A percentile compares a stretch with the other conserved stretches of the same genome.
Conservation (phyloP, 2,329 filamentous ascomycete genomes). For the Ceratocystis colombiana region DNA sequence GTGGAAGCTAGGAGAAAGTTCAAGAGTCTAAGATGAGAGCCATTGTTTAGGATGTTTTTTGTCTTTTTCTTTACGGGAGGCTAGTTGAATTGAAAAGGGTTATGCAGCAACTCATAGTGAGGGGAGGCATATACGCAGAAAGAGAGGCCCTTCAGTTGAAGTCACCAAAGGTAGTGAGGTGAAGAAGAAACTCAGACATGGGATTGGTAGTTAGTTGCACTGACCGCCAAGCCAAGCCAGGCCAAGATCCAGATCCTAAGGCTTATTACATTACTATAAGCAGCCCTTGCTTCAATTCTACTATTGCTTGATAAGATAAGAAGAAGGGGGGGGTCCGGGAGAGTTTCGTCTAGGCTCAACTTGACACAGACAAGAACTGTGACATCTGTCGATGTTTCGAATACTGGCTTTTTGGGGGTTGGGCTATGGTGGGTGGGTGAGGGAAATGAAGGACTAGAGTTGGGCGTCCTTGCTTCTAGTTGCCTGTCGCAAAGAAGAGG, state of each 20-base stretch:
- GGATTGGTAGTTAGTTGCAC: too few species aligned
- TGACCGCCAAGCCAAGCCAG: too few species aligned
- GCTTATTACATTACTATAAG: neutral
- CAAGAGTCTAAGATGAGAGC: neutral
- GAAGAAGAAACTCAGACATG: too few species aligned
- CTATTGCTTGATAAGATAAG: constrained; percentile 4
- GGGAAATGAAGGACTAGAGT: constrained; percentile 13
- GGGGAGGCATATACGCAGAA: too few species aligned
- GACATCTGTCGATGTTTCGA: constrained; percentile 15
- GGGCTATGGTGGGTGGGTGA: neutral
- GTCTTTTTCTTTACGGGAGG: too few species aligned
- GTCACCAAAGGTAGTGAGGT: too few species aligned
- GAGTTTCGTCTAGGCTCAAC: constrained; percentile 4
- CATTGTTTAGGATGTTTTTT: neutral
- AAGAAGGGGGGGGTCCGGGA: neutral
- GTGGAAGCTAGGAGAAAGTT: constrained; percentile 26
- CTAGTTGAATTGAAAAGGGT: too few species aligned
- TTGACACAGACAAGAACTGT: constrained; percentile 13
- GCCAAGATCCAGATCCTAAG: too few species aligned
- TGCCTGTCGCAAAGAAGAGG: constrained; percentile 9
- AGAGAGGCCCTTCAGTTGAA: too few species aligned
- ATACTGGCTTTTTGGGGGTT: neutral
- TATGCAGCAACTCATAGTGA: too few species aligned
- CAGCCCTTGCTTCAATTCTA: neutral
- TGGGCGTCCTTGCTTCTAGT: constrained; percentile 3